Evolutionary conservation across 2,329 filamentous ascomycete species (phyloP).

Genomic region (Claviceps sorghi): DNA sequence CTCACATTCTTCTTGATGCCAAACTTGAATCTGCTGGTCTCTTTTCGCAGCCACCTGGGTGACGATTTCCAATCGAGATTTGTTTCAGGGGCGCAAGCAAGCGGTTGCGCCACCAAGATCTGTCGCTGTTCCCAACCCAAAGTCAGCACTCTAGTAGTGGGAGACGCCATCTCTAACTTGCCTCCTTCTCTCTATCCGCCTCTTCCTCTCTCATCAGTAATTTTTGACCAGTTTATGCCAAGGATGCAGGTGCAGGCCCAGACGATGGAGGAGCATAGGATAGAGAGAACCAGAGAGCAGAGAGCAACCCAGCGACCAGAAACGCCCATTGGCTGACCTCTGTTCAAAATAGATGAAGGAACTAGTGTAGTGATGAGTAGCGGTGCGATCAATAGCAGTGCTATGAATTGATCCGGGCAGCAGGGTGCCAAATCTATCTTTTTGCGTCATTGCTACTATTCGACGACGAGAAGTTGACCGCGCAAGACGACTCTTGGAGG

Average conservation of each 20-base stretch:
- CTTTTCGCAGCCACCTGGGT: not conserved
- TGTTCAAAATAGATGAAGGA: not conserved
- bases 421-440: not conserved
- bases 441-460: not conserved
- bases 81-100: not conserved
- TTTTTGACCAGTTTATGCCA: too few species aligned
- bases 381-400: not conserved
- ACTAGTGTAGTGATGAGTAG: not conserved
- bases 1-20: not conserved
- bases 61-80: slow-evolving; percentile 1
- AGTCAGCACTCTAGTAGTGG: not conserved
- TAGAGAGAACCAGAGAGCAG: not conserved
- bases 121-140: not conserved
- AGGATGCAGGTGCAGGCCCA: not conserved
- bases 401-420: not conserved
- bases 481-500: not conserved
- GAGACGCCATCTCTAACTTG: not conserved
- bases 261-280: not conserved
- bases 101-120: not conserved
- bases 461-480: too few species aligned
- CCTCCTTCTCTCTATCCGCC: not conserved
- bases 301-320: not conserved
- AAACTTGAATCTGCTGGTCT: not conserved
- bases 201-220: too few species aligned
- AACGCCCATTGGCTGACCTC: not conserved